Conservation (phyloP, 306 rosid species). For the peach (Prunus persica) region DNA sequence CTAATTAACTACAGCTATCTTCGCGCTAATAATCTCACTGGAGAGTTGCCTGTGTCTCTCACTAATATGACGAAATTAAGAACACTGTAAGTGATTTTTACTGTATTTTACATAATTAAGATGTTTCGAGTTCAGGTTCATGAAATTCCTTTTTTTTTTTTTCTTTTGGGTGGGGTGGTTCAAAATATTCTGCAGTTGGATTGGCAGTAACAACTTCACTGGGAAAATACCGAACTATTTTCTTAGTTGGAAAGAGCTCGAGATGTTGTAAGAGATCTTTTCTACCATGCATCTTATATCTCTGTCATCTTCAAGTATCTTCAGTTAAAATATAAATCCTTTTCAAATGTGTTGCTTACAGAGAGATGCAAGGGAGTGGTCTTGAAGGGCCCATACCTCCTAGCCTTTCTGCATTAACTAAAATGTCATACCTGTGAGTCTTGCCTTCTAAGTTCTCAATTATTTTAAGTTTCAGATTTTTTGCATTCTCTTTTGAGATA, state of each 20-base stretch:
- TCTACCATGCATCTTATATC: neutral
- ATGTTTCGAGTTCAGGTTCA: neutral
- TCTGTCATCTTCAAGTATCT: neutral
- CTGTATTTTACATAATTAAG: too few relatives aligned
- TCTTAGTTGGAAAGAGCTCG: constrained; percentile 8
- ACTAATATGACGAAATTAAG: constrained; percentile 15
- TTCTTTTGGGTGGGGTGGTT: neutral
- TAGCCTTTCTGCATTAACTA: constrained; percentile 14
- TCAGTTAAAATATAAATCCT: neutral
- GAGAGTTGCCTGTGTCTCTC: neutral
- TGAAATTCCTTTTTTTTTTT: neutral
- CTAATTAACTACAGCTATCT: constrained; percentile 18
- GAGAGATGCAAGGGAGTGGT: constrained; percentile 34
- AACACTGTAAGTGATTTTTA: constrained; percentile 8
- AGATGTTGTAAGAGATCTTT: constrained; percentile 13
- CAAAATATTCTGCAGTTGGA: constrained; percentile 10
- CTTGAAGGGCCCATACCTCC: constrained; percentile 35
- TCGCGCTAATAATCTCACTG: constrained; percentile 23
- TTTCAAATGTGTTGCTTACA: neutral
- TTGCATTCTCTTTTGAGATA: neutral
- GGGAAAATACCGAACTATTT: constrained; percentile 27
- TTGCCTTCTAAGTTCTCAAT: neutral
- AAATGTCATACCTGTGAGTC: constrained; percentile 26
- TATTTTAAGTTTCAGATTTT: neutral
- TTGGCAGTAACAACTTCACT: constrained; percentile 32